Evolutionary conservation across 2,329 filamentous ascomycete genomes (phyloP).

Genomic region (Calonectria hongkongensis): DNA sequence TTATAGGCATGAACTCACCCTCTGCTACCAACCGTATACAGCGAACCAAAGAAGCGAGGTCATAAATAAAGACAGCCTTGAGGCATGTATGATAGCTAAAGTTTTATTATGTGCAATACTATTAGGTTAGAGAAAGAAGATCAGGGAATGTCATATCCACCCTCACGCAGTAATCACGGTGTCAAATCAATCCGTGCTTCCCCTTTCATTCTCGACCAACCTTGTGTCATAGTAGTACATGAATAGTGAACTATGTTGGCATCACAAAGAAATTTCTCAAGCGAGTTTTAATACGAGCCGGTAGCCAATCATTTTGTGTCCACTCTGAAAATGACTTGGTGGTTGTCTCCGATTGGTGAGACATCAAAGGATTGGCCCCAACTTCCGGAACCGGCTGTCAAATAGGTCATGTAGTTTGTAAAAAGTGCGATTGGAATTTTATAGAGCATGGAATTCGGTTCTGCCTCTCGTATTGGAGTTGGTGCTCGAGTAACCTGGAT

Average conservation of each 20-base stretch:
- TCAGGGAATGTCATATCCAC: too few relatives aligned
- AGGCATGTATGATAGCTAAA: too few relatives aligned
- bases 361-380: not conserved
- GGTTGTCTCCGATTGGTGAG: not conserved
- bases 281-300: not conserved
- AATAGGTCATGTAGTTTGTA: not conserved
- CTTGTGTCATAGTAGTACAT: not conserved
- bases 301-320: not conserved
- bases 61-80: not conserved
- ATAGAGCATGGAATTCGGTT: not conserved
- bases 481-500: not conserved
- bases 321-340: not conserved
- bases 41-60: not conserved
- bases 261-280: not conserved
- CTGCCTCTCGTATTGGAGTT: not conserved
- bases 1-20: not conserved
- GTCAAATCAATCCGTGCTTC: not conserved
- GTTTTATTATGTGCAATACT: too few relatives aligned
- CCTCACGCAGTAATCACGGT: not conserved
- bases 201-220: not conserved
- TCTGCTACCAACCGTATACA: not conserved
- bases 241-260: not conserved
- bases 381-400: not conserved
- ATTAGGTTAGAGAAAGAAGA: too few relatives aligned
- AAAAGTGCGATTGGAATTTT: not conserved